Evolutionary conservation across 345 rosid species (phyloP), one percentile per base, ranked within the genome.

Genomic region (Sisymbrium irio): DNA sequence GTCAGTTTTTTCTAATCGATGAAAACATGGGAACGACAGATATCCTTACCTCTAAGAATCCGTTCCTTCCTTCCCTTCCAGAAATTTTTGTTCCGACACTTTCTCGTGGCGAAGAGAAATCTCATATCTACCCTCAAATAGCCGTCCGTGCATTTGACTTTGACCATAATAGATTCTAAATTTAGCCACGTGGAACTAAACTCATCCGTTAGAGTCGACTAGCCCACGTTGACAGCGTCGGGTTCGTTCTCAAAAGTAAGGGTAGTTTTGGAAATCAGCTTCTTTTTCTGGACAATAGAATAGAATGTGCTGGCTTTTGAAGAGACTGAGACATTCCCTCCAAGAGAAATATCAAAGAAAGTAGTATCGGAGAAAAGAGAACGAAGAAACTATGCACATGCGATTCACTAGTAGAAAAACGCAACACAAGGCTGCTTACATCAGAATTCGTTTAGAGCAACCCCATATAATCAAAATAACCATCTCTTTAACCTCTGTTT

Each of bases 61-160:
- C 13, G 46, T 57, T 44, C 15, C 18, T 25, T 46, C 30, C 27
- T 27, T 57, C 35, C 27, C 17, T 39, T 60, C 27, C 28, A 37
- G 20, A 28, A 9, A 5, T 17, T 19, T n/a, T 13, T 14, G 1
- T 32, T 6, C 35, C 28, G 47, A 41, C 55, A 0, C 2, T 18
- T 69, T 45, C 10, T 40, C 8, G 72, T 15, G 41, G 41, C 12
- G 30, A 18, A 55, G 30, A 12, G 14, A 55, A 35, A 68, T 68
- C 73, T 68, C 72, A 7, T 17, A 9, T 37, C 32, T 64, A 11
- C 42, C 42, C 69, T 20, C 18, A 47, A 27, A 22, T 22, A 27
- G 28, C 28, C 28, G 62, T 53, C 28, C 74, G 17, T 53, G 56
- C 51, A 4, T 44, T 57, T 59, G 74, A 70, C 47, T 54, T 37